Evolutionary conservation across 495 filamentous ascomycete species (phyloP).

Genomic region (Pseudoneurospora amorphoporcata): DNA sequence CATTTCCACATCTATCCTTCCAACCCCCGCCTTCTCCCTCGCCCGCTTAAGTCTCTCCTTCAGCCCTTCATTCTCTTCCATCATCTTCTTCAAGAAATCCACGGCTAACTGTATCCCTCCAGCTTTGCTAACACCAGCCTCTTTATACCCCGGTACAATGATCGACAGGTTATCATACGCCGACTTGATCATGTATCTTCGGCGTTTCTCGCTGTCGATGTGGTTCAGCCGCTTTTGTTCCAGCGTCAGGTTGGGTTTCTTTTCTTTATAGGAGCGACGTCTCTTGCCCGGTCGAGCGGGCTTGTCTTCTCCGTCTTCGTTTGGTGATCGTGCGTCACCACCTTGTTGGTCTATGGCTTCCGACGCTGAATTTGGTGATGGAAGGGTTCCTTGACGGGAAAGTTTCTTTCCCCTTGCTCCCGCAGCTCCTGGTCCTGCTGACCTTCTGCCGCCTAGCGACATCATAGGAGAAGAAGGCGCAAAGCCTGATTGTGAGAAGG

Average conservation of each 20-base stretch:
- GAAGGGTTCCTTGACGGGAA: background rate
- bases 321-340: background rate
- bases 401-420: background rate
- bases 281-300: background rate
- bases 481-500: background rate
- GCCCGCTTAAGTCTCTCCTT: slow-evolving; percentile 28
- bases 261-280: slow-evolving; percentile 46
- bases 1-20: background rate
- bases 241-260: slow-evolving; percentile 49
- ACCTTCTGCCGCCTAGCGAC: background rate
- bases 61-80: slow-evolving; percentile 53
- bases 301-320: background rate
- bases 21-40: background rate
- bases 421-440: background rate
- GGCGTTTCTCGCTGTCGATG: slow-evolving; percentile 80
- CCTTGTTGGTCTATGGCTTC: background rate
- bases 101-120: slow-evolving; percentile 60
- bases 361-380: background rate
- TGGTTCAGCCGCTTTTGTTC: slow-evolving; percentile 82
- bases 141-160: slow-evolving; percentile 60
- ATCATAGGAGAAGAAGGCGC: background rate
- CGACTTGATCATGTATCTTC: slow-evolving; percentile 65
- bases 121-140: slow-evolving; percentile 69
- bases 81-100: slow-evolving; percentile 63
- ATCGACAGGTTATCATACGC: slow-evolving; percentile 63